Evolutionary conservation across 441 rosid species (phyloP).

Genomic region (Corymbia calophylla): DNA sequence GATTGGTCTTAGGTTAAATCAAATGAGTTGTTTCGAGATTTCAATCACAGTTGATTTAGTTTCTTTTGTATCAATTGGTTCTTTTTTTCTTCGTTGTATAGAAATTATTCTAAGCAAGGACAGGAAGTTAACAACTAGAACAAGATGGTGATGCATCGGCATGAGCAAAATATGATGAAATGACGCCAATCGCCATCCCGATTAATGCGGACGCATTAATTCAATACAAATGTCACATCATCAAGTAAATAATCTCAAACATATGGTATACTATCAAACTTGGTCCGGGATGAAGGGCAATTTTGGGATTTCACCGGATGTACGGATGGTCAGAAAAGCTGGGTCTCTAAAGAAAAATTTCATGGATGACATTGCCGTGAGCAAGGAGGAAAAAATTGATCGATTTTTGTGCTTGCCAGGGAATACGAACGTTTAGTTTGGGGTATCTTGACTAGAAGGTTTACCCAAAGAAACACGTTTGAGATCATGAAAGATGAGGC

Average conservation of each 20-base stretch:
- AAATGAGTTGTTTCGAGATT: rapidly evolving
- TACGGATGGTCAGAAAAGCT: not conserved
- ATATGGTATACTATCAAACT: not conserved
- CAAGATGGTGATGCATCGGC: not conserved
- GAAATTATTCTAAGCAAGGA: not conserved
- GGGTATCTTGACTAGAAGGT: constrained; percentile 1
- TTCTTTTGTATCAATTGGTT: not conserved
- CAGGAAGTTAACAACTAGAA: not conserved
- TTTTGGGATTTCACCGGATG: not conserved
- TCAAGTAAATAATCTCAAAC: not conserved
- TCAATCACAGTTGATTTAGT: not conserved
- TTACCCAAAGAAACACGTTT: not conserved
- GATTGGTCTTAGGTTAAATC: not conserved
- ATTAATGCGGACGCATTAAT: not conserved
- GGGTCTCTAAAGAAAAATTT: not conserved
- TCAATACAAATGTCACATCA: not conserved
- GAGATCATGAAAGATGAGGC: not conserved
- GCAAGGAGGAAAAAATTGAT: constrained; percentile 40
- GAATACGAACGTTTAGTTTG: constrained; percentile 26
- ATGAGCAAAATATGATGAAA: not conserved
- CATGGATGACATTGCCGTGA: not conserved
- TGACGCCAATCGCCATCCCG: too few relatives aligned
- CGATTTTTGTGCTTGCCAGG: constrained; percentile 36
- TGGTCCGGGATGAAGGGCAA: not conserved
- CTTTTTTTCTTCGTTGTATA: not conserved